Base-by-base conservation (phyloP, 805 yeast genomes). In the Huiozyma sinensis region DNA sequence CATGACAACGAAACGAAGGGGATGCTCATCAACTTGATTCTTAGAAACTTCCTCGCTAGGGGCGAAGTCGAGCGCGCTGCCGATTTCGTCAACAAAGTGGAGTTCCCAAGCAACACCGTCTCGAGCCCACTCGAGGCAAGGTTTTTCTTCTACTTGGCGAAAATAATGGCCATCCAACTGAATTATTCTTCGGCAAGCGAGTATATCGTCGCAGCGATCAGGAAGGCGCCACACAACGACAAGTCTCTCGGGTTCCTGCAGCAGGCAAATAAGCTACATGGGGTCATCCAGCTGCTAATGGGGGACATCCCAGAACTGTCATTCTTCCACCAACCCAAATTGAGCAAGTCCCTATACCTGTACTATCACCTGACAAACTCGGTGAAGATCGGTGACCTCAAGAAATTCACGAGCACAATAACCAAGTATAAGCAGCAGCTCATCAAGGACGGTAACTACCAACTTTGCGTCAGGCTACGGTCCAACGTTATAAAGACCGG, bases 401-500 rank as follows among this genome's bases (percentile, higher is more conserved):
- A 79, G 48, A 69, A 81, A 48, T 92, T 92, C 64, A 79, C 84
- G 39, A 75, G 79, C 43, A 81, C 84, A 6, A 70, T 90, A 52
- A 65, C 69, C 34, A 74, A 76, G 54, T 81, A 81, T 60, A 84
- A 80, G 50, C 65, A 65, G 1, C 68, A 64, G 33, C 78, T 89
- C 52, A 72, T 79, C 56, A 73, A 69, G 47, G 98, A 92, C 64
- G 86, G 82, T 41, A 85, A 81, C 54, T 85, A 79, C 61, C 84
- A 86, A 35, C 73, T 92, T 54, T 92, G 92, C 38, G 73, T 87
- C 39, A 78, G 97, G 57, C 73, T 92, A 59, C 83, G 97, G 63
- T 95, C 95, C 60, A 92, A 90, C 63, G 99, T 92, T 49, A 92
- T 92, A 66, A 92, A 90, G 68, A 89, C 99, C 1, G 99, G 98